Conservation (phyloP, 139 green algal genomes). For the Micractinium sp. region DNA sequence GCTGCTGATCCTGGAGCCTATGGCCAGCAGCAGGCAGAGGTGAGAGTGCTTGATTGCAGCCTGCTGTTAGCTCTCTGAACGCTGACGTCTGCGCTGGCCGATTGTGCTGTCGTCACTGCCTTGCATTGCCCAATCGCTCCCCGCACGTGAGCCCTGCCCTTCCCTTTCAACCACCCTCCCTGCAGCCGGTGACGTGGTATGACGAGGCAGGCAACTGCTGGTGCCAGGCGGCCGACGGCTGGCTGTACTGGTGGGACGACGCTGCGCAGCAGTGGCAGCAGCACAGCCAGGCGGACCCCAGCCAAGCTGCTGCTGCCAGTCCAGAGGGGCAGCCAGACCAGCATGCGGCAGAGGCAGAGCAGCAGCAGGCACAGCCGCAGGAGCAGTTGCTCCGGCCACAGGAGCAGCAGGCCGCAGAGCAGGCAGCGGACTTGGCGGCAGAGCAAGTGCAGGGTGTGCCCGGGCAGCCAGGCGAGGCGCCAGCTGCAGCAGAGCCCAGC, state of each 20-base stretch:
- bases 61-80: neutral
- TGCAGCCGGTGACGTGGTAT: constrained; percentile 21
- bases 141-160: neutral
- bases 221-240: constrained; percentile 27
- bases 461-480: no score
- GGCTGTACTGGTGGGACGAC: constrained; percentile 38
- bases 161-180: neutral
- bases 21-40: neutral
- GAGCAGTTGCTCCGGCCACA: neutral
- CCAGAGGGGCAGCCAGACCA: neutral
- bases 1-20: neutral
- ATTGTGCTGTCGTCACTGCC: neutral
- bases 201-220: constrained; percentile 33
- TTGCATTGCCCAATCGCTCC: neutral
- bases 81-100: no score
- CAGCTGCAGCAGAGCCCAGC: no score
- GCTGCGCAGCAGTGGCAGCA: constrained; percentile 27
- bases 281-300: neutral
- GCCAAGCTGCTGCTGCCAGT: neutral
- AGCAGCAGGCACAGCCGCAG: neutral
- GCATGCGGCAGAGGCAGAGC: neutral
- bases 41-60: neutral
- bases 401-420: neutral
- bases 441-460: neutral
- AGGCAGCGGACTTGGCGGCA: neutral